These are phyloP conservation scores for Rostrohypoxylon terebratum DNA, from an alignment of 495 filamentous ascomycete genomes.

Conservation along the genomic window DNA sequence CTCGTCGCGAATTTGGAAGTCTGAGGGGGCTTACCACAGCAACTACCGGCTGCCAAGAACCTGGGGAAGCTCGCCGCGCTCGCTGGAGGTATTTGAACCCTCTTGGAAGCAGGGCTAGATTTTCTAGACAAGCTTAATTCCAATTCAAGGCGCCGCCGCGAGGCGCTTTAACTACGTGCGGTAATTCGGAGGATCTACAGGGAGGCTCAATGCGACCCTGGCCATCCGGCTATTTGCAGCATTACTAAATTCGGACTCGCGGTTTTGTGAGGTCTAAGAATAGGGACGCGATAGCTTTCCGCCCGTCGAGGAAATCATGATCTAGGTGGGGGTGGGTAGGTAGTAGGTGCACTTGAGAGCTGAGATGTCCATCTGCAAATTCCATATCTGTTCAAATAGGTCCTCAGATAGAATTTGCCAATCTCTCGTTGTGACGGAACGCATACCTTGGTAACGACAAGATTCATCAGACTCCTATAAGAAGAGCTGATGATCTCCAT, in stretches of 20 bases:
- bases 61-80: constrained; percentile 34
- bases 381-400: too few species aligned
- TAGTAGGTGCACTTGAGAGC: background rate
- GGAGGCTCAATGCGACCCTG: constrained; percentile 25
- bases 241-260: constrained; percentile 12
- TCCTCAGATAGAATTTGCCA: too few species aligned
- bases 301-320: background rate
- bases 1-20: background rate
- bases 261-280: constrained; percentile 33
- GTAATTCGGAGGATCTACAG: constrained; percentile 44
- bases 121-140: background rate
- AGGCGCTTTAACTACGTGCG: constrained; percentile 38
- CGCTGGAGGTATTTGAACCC: constrained; percentile 33
- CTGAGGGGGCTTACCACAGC: constrained; percentile 11
- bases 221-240: constrained; percentile 44
- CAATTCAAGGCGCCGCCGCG: background rate
- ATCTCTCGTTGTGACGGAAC: background rate
- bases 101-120: constrained; percentile 31
- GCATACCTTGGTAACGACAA: too few species aligned
- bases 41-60: constrained; percentile 47
- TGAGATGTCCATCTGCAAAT: too few species aligned
- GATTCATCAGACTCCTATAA: background rate
- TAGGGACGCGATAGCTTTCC: constrained; percentile 36
- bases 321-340: too few species aligned
- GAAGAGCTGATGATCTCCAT: background rate